Percentiles rank a stretch among this genome's conserved stretches.
Evolutionary conservation across 164 flowering plant genomes (phyloP).

Genomic region (Stephania japonica): DNA sequence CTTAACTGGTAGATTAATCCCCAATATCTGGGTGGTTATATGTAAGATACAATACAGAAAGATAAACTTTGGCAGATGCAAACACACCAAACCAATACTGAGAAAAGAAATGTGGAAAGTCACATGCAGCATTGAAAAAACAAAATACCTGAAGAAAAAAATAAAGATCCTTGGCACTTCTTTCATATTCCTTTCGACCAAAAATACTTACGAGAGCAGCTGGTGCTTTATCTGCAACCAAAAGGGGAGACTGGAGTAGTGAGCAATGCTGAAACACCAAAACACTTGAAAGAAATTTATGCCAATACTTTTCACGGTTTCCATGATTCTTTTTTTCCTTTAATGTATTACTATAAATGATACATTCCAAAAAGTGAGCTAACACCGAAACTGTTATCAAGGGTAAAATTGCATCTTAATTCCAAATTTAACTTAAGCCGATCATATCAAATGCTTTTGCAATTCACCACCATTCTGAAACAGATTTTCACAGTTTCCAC

Average conservation of each 20-base stretch:
- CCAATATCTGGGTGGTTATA: not conserved
- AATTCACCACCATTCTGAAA: not conserved
- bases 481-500: too few species aligned
- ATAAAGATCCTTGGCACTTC: slow-evolving; percentile 89
- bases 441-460: not conserved
- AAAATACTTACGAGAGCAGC: slow-evolving; percentile 79
- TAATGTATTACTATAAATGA: not conserved
- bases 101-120: not conserved
- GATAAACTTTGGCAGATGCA: not conserved
- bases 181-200: slow-evolving; percentile 94
- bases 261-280: not conserved
- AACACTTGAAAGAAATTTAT: not conserved
- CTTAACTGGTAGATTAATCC: not conserved
- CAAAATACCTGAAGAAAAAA: slow-evolving; percentile 82
- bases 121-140: not conserved
- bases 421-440: not conserved
- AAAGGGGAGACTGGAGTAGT: slow-evolving; percentile 6
- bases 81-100: not conserved
- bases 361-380: not conserved
- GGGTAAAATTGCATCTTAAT: not conserved
- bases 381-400: not conserved
- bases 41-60: not conserved
- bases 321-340: not conserved
- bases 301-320: not conserved
- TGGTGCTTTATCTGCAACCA: slow-evolving; percentile 79